Evolutionary conservation across 257 asterid species (phyloP).

Genomic region (Mitragyna speciosa): DNA sequence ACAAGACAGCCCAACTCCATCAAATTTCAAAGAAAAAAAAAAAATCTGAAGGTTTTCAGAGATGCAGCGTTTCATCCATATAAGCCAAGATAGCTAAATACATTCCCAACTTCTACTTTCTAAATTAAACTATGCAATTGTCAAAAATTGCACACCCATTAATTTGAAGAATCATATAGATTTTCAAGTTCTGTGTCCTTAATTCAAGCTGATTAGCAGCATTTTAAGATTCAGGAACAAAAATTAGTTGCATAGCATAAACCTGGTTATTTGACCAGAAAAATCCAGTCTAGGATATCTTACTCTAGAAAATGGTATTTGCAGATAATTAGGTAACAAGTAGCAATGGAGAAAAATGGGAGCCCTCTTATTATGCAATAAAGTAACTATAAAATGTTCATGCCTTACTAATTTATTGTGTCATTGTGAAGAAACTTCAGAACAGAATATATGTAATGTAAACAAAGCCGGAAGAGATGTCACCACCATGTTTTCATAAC

Average conservation of each 20-base stretch:
- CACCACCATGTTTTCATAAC: background rate
- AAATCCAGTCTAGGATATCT: background rate
- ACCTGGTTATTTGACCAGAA: background rate
- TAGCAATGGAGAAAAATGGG: background rate
- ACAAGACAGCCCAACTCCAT: background rate
- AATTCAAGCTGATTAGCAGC: background rate
- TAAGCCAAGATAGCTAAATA: background rate
- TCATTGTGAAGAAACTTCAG: background rate
- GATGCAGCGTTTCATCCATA: background rate
- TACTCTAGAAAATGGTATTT: background rate
- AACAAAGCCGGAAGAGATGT: background rate
- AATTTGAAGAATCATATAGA: background rate
- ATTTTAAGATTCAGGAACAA: background rate
- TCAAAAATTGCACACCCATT: background rate
- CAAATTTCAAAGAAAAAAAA: background rate
- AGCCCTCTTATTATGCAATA: background rate
- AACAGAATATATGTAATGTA: background rate
- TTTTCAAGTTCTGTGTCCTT: background rate
- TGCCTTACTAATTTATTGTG: background rate
- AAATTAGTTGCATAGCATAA: background rate
- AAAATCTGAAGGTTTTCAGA: background rate
- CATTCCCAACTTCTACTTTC: background rate
- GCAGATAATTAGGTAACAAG: background rate
- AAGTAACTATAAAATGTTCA: background rate
- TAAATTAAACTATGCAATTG: background rate